A percentile compares a stretch with the other conserved stretches of the same genome.
Conservation (phyloP, 2,329 filamentous ascomycete species). For the Rhexocercosporidium sp. region DNA sequence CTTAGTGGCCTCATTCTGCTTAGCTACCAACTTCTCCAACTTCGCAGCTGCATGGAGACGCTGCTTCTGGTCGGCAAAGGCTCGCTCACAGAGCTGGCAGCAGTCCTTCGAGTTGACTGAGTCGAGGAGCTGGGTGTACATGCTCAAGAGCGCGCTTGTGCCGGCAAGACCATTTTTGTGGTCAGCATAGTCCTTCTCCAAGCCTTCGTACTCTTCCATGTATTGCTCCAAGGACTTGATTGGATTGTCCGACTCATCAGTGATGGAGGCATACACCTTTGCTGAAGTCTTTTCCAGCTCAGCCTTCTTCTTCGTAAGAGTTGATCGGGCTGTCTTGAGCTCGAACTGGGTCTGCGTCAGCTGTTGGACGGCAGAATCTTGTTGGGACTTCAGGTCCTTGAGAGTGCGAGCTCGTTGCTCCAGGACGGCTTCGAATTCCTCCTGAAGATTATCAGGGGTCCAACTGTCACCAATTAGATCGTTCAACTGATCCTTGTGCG, state of each 20-base stretch:
- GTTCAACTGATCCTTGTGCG: conserved; percentile 74
- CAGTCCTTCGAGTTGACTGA: conserved; percentile 70
- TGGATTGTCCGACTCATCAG: conserved; percentile 47
- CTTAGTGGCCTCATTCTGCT: conserved; percentile 65
- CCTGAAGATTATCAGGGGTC: conserved; percentile 72
- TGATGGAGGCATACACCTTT: conserved; percentile 56
- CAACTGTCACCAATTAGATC: conserved; percentile 69
- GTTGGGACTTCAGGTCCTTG: conserved; percentile 68
- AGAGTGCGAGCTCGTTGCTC: conserved; percentile 62
- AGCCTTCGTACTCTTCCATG: conserved; percentile 52
- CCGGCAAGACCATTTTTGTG: conserved; percentile 69
- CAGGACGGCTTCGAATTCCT: conserved; percentile 68
- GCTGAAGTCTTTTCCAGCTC: conserved; percentile 67
- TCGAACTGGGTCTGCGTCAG: conserved; percentile 78
- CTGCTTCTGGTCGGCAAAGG: conserved; percentile 65
- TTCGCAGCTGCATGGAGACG: conserved; percentile 70
- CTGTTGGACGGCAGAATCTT: conserved; percentile 74
- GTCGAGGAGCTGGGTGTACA: conserved; percentile 71
- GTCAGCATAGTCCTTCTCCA: conserved; percentile 58
- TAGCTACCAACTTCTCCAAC: conserved; percentile 67
- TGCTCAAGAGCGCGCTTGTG: conserved; percentile 71
- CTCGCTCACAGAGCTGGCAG: conserved; percentile 77
- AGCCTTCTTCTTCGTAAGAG: conserved; percentile 64
- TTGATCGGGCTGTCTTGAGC: conserved; percentile 68
- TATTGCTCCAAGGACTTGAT: conserved; percentile 59